Percentiles rank a stretch among this genome's conserved stretches.
These are phyloP conservation scores for Myxozyma neotropica DNA, from an alignment of 805 yeast genomes.

Conservation along the genomic window DNA sequence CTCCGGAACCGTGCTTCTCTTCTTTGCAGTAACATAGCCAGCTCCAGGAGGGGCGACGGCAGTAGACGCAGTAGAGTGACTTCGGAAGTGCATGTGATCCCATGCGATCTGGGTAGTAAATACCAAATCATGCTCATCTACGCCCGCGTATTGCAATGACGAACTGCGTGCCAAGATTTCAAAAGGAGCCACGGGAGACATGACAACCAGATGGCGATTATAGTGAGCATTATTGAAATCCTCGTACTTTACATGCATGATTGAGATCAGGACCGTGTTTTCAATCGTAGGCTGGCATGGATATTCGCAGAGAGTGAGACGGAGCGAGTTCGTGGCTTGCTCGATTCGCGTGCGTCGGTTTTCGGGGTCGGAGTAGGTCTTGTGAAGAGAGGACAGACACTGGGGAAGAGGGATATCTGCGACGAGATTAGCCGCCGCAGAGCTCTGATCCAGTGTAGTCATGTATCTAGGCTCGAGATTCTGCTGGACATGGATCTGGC, in stretches of 20 bases:
- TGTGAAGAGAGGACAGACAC: constrained; percentile 10
- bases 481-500: constrained; percentile 23
- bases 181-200: constrained; percentile 27
- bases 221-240: constrained; percentile 1
- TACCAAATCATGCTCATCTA: constrained; percentile 9
- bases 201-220: constrained; percentile 20
- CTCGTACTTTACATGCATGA: constrained; percentile 26
- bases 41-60: constrained; percentile 81
- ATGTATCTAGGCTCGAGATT: constrained; percentile 17
- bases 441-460: not conserved
- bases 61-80: constrained; percentile 86
- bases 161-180: constrained; percentile 16
- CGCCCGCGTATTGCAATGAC: constrained; percentile 17
- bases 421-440: not conserved
- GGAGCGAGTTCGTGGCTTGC: constrained; percentile 31
- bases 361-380: not conserved
- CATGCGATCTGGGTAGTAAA: constrained; percentile 24
- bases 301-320: constrained; percentile 31
- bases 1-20: constrained; percentile 56
- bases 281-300: constrained; percentile 31
- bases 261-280: constrained; percentile 27
- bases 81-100: constrained; percentile 40
- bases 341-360: constrained; percentile 1
- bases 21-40: not conserved
- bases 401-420: constrained; percentile 8